Evolutionary conservation across 225 moss, liverwort and hornwort genomes (phyloP).

Genomic region (Asterella californica): DNA sequence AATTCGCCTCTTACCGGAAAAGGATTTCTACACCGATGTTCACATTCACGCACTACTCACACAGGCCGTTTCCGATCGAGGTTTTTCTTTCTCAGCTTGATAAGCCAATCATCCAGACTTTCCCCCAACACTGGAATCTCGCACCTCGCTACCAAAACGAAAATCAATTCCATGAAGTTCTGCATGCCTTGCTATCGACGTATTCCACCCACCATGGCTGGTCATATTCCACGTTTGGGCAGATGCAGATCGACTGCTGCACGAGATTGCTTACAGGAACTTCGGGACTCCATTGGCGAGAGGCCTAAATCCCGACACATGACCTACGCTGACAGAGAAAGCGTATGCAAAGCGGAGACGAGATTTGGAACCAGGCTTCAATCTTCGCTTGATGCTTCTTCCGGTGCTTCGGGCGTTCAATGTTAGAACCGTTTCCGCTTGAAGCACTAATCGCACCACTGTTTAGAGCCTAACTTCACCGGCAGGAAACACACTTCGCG

Average conservation of each 20-base stretch:
- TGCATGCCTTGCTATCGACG: background rate
- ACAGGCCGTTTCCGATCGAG: background rate
- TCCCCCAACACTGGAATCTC: too few relatives aligned
- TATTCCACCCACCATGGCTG: background rate
- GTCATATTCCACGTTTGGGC: background rate
- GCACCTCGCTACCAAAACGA: too few relatives aligned
- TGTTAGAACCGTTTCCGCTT: too few relatives aligned
- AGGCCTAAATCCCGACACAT: background rate
- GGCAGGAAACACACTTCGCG: too few relatives aligned
- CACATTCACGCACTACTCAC: background rate
- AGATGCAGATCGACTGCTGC: too few relatives aligned
- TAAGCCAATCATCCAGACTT: background rate
- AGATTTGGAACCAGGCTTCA: too few relatives aligned
- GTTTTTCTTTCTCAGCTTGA: background rate
- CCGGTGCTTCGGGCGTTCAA: too few relatives aligned
- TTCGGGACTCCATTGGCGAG: background rate
- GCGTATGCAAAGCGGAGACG: background rate
- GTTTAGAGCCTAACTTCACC: too few relatives aligned
- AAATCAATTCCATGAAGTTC: background rate
- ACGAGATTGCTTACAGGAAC: background rate
- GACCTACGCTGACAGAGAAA: background rate
- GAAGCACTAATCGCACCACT: too few relatives aligned
- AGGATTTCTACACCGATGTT: background rate
- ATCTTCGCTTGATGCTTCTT: too few relatives aligned
- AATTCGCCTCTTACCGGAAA: background rate